Evolutionary conservation across 2,329 filamentous ascomycete species (phyloP).

Genomic region (Cordyceps farinosa): DNA sequence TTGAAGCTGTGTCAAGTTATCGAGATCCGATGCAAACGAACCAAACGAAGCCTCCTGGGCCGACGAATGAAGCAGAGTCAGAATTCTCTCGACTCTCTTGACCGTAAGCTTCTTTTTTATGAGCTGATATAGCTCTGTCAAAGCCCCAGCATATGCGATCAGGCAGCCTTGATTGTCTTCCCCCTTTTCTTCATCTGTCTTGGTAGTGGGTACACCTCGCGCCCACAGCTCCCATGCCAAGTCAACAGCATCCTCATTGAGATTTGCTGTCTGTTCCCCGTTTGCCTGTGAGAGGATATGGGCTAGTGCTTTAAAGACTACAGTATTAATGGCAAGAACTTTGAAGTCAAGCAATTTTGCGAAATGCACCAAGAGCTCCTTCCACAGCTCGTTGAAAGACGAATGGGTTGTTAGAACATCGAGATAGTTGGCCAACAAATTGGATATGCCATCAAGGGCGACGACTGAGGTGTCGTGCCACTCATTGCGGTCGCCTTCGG

Average conservation of each 20-base stretch:
- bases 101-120: slow-evolving; percentile 61
- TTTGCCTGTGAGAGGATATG: slow-evolving; percentile 56
- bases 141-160: slow-evolving; percentile 75
- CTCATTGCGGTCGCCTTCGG: slow-evolving; percentile 47
- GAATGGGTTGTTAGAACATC: slow-evolving; percentile 63
- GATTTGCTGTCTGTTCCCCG: slow-evolving; percentile 40
- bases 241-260: slow-evolving; percentile 52
- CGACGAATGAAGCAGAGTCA: slow-evolving; percentile 66
- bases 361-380: slow-evolving; percentile 67
- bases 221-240: slow-evolving; percentile 69
- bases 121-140: slow-evolving; percentile 75
- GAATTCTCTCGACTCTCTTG: slow-evolving; percentile 62
- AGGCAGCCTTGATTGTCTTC: slow-evolving; percentile 75
- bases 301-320: slow-evolving; percentile 64
- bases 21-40: slow-evolving; percentile 67
- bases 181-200: slow-evolving; percentile 33
- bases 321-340: slow-evolving; percentile 67
- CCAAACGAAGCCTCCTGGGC: slow-evolving; percentile 66
- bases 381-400: slow-evolving; percentile 72
- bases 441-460: slow-evolving; percentile 68
- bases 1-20: slow-evolving; percentile 71
- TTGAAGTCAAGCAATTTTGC: slow-evolving; percentile 59
- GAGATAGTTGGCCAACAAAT: slow-evolving; percentile 72
- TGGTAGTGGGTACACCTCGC: slow-evolving; percentile 55
- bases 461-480: slow-evolving; percentile 75